These are phyloP conservation scores for Fusarium azukiicola DNA, from an alignment of 2,329 filamentous ascomycete genomes.

Conservation along the genomic window DNA sequence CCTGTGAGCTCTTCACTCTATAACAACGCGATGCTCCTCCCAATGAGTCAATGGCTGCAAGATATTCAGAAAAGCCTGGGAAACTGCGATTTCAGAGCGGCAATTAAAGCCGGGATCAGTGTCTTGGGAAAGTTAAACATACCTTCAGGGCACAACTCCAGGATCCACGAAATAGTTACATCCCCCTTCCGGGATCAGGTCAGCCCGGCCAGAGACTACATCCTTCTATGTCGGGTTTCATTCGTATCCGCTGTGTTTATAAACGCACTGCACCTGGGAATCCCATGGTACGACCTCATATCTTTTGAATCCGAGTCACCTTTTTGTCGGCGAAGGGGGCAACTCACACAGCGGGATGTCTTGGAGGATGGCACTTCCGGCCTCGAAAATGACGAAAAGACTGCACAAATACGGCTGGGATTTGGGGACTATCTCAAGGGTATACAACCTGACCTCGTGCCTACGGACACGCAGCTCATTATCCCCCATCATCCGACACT, in stretches of 20 bases:
- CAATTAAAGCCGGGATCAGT: neutral
- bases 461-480: neutral
- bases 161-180: conserved; percentile 8
- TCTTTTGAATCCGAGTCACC: conserved; percentile 8
- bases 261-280: conserved; percentile 4
- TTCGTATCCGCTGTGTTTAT: neutral
- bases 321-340: neutral
- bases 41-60: conserved; percentile 6
- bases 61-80: neutral
- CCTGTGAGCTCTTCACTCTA: conserved; percentile 10
- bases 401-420: neutral
- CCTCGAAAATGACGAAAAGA: neutral
- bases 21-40: neutral
- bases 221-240: conserved; percentile 3
- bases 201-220: neutral
- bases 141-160: conserved; percentile 1
- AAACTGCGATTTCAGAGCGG: neutral
- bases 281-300: conserved; percentile 9
- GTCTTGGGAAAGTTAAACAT: neutral
- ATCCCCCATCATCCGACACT: conserved; percentile 6
- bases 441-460: conserved; percentile 1
- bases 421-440: neutral
- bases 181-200: neutral
- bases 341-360: neutral
- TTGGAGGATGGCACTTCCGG: neutral